Evolutionary conservation across 2,329 filamentous ascomycete genomes (phyloP).

Genomic region (Metarhizium humberi): DNA sequence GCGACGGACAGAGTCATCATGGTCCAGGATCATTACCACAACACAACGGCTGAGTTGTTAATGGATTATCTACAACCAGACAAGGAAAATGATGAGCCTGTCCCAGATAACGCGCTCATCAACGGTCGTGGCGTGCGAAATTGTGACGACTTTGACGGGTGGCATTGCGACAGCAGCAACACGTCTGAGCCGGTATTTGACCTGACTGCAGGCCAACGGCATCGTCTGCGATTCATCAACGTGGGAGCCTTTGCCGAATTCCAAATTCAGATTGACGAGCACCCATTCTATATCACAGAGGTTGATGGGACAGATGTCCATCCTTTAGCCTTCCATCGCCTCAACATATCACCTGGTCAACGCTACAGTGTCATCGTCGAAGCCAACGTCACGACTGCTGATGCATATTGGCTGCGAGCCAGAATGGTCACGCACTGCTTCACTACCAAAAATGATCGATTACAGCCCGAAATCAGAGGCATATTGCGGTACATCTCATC

Average conservation of each 20-base stretch:
- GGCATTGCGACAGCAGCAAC: conserved; percentile 34
- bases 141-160: conserved; percentile 24
- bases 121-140: conserved; percentile 39
- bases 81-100: conserved; percentile 52
- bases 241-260: conserved; percentile 64
- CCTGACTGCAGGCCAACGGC: conserved; percentile 44
- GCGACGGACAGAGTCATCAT: conserved; percentile 50
- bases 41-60: conserved; percentile 38
- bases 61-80: conserved; percentile 45
- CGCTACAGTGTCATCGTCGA: conserved; percentile 59
- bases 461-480: conserved; percentile 20
- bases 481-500: conserved; percentile 20
- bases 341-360: conserved; percentile 62
- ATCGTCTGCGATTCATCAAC: conserved; percentile 61
- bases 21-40: conserved; percentile 67
- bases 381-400: conserved; percentile 42
- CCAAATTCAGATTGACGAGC: conserved; percentile 61
- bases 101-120: conserved; percentile 55
- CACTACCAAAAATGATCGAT: conserved; percentile 18
- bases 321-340: conserved; percentile 45
- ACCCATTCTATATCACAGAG: conserved; percentile 55
- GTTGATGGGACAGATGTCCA: conserved; percentile 61
- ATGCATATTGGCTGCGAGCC: conserved; percentile 56
- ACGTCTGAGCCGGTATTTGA: conserved; percentile 30
- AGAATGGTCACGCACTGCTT: conserved; percentile 32